Conservation (phyloP, 2,329 filamentous ascomycete genomes). For the Ceratocystis albifundus region DNA sequence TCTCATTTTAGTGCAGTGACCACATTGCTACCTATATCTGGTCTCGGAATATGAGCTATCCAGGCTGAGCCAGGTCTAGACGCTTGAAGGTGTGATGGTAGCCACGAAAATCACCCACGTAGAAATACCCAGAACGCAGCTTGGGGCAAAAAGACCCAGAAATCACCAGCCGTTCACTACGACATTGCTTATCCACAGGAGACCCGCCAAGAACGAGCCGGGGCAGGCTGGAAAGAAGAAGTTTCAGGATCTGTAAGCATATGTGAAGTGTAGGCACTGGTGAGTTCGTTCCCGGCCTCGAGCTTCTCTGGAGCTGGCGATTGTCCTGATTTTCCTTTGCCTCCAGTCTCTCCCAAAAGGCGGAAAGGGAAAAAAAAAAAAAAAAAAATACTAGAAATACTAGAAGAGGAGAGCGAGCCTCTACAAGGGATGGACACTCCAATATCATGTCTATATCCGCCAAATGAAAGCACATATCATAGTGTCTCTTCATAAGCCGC, state of each 20-base stretch:
- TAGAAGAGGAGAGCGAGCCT: not conserved
- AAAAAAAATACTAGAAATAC: not conserved
- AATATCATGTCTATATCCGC: not conserved
- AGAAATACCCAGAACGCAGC: not conserved
- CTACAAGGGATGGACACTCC: not conserved
- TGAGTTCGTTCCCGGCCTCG: not conserved
- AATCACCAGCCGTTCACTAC: not conserved
- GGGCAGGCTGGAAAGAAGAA: not conserved
- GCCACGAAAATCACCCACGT: not conserved
- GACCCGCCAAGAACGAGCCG: not conserved
- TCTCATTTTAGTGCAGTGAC: not conserved
- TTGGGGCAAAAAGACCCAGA: conserved; percentile 4
- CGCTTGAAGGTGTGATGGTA: not conserved
- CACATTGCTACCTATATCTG: conserved; percentile 10
- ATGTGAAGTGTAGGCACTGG: not conserved
- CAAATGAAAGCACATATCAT: not conserved
- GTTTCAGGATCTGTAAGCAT: not conserved
- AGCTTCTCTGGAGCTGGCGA: not conserved
- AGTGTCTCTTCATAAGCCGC: not conserved
- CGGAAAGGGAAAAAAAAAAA: not conserved
- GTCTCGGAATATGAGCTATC: not conserved
- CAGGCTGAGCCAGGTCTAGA: not conserved
- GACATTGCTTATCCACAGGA: not conserved
- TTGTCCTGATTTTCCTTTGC: not conserved
- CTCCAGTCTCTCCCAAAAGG: not conserved